A percentile compares a stretch with the other conserved stretches of the same genome.
Conservation (phyloP, 1,139 yeast species). For the Zhuliangozyma parablackwelliae region DNA sequence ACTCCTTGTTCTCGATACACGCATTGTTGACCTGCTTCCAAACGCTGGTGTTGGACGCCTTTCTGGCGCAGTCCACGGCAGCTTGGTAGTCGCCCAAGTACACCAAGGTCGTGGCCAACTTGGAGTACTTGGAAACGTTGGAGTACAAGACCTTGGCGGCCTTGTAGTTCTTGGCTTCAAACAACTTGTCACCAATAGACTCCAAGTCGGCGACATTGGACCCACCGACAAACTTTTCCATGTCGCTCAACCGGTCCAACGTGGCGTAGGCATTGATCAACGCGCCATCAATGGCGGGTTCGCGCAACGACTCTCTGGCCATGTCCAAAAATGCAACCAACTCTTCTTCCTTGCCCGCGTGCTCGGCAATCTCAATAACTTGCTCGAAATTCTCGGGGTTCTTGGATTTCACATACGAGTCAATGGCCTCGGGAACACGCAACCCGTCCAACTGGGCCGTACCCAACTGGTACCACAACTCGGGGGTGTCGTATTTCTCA, state of each 20-base stretch:
- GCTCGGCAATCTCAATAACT: constrained; percentile 92
- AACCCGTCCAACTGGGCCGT: constrained; percentile 93
- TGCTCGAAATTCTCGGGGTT: constrained; percentile 89
- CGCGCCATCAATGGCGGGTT: constrained; percentile 90
- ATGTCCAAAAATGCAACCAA: constrained; percentile 78
- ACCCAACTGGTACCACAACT: constrained; percentile 93
- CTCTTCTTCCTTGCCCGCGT: constrained; percentile 95
- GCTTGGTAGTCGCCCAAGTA: constrained; percentile 88
- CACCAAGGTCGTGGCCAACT: constrained; percentile 91
- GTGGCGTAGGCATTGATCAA: constrained; percentile 83
- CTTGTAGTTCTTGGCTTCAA: constrained; percentile 76
- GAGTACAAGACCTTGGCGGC: constrained; percentile 89
- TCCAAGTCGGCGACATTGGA: constrained; percentile 93
- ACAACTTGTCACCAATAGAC: constrained; percentile 85
- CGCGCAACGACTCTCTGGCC: constrained; percentile 94
- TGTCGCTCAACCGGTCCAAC: constrained; percentile 69
- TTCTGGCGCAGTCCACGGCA: constrained; percentile 98
- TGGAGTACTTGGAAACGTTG: constrained; percentile 88
- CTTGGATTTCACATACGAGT: constrained; percentile 82
- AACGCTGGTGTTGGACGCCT: constrained; percentile 88
- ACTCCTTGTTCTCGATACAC: constrained; percentile 91
- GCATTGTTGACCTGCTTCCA: constrained; percentile 99
- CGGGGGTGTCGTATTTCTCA: constrained; percentile 80
- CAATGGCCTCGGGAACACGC: constrained; percentile 87
- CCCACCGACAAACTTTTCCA: constrained; percentile 78